Evolutionary conservation across 805 yeast genomes (phyloP).

Genomic region (Cyberlindnera nakhonratchasimensis): DNA sequence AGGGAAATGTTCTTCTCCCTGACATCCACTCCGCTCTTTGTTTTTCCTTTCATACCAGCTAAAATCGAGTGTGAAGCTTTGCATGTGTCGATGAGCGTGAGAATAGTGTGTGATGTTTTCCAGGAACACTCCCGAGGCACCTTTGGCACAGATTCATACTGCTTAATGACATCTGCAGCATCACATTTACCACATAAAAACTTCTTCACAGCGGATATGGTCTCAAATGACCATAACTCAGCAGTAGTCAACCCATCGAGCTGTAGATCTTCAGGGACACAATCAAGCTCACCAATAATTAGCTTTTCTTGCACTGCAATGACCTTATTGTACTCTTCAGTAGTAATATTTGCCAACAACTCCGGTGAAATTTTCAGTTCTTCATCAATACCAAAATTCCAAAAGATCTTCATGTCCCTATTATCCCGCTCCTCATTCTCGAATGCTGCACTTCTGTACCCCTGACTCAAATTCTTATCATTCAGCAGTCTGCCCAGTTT

Average conservation of each 20-base stretch:
- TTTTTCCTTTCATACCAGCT: conserved; percentile 1
- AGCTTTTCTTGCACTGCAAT: conserved; percentile 16
- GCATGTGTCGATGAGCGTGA: conserved; percentile 19
- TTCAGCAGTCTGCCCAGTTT: conserved; percentile 28
- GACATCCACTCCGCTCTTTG: conserved; percentile 10
- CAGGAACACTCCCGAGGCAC: conserved; percentile 18
- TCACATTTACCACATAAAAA: conserved; percentile 6
- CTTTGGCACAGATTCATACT: conserved; percentile 12
- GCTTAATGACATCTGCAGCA: neutral
- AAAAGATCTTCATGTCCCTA: conserved; percentile 53
- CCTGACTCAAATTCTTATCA: conserved; percentile 28
- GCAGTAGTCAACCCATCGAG: conserved; percentile 11
- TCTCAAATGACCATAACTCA: conserved; percentile 26
- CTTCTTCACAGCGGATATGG: conserved; percentile 6
- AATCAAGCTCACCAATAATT: conserved; percentile 9
- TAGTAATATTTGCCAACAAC: conserved; percentile 16
- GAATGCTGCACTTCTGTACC: conserved; percentile 29
- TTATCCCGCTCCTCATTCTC: conserved; percentile 41
- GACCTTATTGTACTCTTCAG: conserved; percentile 14
- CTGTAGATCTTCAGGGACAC: conserved; percentile 8
- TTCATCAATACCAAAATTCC: conserved; percentile 46
- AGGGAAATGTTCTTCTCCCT: conserved; percentile 19
- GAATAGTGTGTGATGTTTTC: conserved; percentile 19
- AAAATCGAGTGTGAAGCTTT: conserved; percentile 21
- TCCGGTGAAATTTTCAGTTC: conserved; percentile 13